Base-by-base conservation (phyloP, 1,139 yeast genomes). In the Yamadazyma atlantica region DNA sequence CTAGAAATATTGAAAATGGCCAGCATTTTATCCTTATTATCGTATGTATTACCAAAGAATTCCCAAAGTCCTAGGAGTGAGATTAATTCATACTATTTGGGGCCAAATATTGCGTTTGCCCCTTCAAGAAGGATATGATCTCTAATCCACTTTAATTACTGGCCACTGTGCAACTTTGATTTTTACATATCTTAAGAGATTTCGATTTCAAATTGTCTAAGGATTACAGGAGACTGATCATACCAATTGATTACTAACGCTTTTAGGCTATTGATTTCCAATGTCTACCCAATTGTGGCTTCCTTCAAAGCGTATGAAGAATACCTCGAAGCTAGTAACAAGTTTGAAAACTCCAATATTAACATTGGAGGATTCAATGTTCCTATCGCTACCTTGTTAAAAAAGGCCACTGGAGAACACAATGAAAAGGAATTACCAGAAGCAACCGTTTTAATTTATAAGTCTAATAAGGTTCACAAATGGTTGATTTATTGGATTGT, bases 401-500 rank as follows among this genome's bases (percentile, higher is more conserved):
- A 53, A 36, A 58, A 46, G 33, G 59, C 62, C 10, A 45, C 54
- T 4, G 49, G 60, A 26, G 49, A 50, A 17, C 39, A 39, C 21
- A 41, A 36, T 25, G 41, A 35, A 8, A 28, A 34, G 1, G 33
- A 26, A 17, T 30, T 39, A 13, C 32, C 43, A 18, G 49, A 44
- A 34, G 49, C 51, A 2, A 30, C 35, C 8, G 52, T 73, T 16
- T 42, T 49, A 25, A 33, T 48, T 4, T 45, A 41, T 16, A 39
- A 44, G 12, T 33, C 42, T 3, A 48, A 40, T 19, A 55, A 68
- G 11, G 55, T 76, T 29, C 77, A 78, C 38, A 78, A 80, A 50
- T 77, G 84, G 80, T 56, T 76, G 24, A 63, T 75, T 14, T 81
- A 78, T 51, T 81, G 87, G 87, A 59, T 78, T 13, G 71, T 77